Percentiles rank a stretch among this genome's conserved stretches.
Evolutionary conservation across 1,139 yeast genomes (phyloP).

Genomic region (Candida sp.): DNA sequence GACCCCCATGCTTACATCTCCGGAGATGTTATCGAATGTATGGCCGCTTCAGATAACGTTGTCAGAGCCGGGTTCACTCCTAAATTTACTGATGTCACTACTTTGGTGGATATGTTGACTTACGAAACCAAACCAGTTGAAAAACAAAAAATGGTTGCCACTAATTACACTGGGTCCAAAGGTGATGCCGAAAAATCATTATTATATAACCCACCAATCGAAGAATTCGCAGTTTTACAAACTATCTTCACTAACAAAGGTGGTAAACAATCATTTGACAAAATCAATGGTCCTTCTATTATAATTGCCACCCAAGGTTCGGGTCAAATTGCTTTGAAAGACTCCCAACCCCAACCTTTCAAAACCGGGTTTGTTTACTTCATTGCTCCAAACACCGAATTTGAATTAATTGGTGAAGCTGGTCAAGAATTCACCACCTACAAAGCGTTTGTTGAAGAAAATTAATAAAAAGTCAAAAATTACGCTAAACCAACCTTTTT

Average conservation of each 20-base stretch:
- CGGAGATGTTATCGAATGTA: constrained; percentile 97
- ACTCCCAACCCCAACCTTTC: constrained; percentile 25
- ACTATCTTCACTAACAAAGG: constrained; percentile 48
- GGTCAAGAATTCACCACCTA: constrained; percentile 63
- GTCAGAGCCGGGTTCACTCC: constrained; percentile 99
- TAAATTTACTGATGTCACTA: constrained; percentile 91
- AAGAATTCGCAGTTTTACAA: constrained; percentile 89
- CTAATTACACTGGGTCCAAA: constrained; percentile 55
- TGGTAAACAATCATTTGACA: constrained; percentile 46
- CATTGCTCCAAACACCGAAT: constrained; percentile 71
- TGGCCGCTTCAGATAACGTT: constrained; percentile 99
- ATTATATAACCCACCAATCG: constrained; percentile 94
- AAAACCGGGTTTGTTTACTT: constrained; percentile 77
- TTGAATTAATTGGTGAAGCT: constrained; percentile 55
- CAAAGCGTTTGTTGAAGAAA: constrained; percentile 75
- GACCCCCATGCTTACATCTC: constrained; percentile 97
- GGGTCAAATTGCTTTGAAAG: constrained; percentile 53
- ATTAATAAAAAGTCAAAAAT: neutral
- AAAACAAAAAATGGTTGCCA: constrained; percentile 85
- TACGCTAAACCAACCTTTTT: too few species aligned
- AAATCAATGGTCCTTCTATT: constrained; percentile 84
- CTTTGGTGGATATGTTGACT: constrained; percentile 87
- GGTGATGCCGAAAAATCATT: constrained; percentile 64
- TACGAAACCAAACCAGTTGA: constrained; percentile 86
- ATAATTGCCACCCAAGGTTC: constrained; percentile 78